Evolutionary conservation across 345 rosid genomes (phyloP), one percentile per base, ranked within the genome.

Genomic region (Dovyalis caffra): DNA sequence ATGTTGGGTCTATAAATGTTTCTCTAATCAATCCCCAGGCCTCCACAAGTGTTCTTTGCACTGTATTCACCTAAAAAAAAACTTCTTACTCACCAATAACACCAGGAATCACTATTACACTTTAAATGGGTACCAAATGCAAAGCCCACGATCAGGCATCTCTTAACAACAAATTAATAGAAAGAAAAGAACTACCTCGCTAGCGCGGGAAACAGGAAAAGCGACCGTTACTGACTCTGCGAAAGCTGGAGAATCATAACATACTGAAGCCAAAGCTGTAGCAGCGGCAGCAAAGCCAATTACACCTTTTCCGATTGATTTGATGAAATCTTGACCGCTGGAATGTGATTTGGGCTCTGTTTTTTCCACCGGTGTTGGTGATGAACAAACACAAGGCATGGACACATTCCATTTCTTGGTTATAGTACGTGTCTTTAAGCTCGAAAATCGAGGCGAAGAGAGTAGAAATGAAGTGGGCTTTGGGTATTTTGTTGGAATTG

Each of bases 21-120:
- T 94, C 97, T 77, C 95, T 85, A 80, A 94, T 94, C 80, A 94
- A 86, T 64, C 96, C 95, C 97, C 97, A 93, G 68, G 98, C 92
- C 82, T 93, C 97, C 80, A 93, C 93, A 37, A 93, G 97, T 66
- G 98, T 93, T 84, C 90, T 87, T 81, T 91, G 98, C 66, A 91
- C 98, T 71, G 88, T 89, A 68, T 88, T 91, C 73, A 93, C 95
- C 97, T 89, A 80, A 56, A 81, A 69, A 23, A 23, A 73, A 79
- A 69, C 70, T 35, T 38, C 34, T 53, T 12, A 65, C 56, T 77
- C 73, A 75, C 69, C 6, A 63, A 25, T 28, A 15, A 70, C 8
- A 43, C 47, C 47, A 2, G n/a, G n/a, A n/a, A n/a, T n/a, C n/a
- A n/a, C n/a, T n/a, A n/a, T n/a, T n/a, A n/a, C n/a, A n/a, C n/a